phyloP scores from a whole-genome alignment of 345 rosid species.

The Mercurialis annua region DNA sequence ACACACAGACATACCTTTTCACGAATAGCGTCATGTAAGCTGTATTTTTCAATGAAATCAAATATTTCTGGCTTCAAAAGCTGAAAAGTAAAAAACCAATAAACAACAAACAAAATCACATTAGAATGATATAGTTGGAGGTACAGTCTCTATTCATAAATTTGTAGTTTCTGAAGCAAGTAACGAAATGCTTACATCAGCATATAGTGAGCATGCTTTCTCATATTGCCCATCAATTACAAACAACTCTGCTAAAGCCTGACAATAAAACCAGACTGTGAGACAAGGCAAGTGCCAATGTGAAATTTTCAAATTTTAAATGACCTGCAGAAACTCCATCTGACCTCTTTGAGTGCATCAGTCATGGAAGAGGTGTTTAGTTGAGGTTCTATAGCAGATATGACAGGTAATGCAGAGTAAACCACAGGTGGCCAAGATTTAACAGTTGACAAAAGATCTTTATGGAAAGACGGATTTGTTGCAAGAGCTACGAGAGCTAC shows the following conservation, averaged over 20 bases:
- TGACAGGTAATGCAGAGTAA: slow-evolving; percentile 83
- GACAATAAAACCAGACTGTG: slow-evolving; percentile 22
- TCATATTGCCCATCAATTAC: slow-evolving; percentile 81
- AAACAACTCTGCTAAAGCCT: slow-evolving; percentile 93
- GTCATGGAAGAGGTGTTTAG: slow-evolving; percentile 93
- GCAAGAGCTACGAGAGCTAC: slow-evolving; percentile 98
- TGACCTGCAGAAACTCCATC: slow-evolving; percentile 14
- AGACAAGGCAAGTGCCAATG: slow-evolving; percentile 16
- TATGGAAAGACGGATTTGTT: slow-evolving; percentile 78
- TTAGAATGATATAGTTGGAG: slow-evolving; percentile 7
- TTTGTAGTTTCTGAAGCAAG: slow-evolving; percentile 4
- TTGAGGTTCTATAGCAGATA: slow-evolving; percentile 97
- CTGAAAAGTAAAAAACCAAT: slow-evolving; percentile 44
- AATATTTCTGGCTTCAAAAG: slow-evolving; percentile 90
- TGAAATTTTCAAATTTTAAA: slow-evolving; percentile 24
- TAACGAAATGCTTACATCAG: slow-evolving; percentile 73
- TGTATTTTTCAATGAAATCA: slow-evolving; percentile 79
- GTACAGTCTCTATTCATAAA: background rate
- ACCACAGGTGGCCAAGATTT: slow-evolving; percentile 88
- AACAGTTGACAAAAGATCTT: slow-evolving; percentile 81
- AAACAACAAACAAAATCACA: slow-evolving; percentile 16
- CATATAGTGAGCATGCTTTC: slow-evolving; percentile 85
- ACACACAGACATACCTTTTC: slow-evolving; percentile 70
- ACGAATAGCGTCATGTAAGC: slow-evolving; percentile 73
- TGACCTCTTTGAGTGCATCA: slow-evolving; percentile 90